Evolutionary conservation across 768 basidiomycete genomes (phyloP), one percentile per base, ranked within the genome.

Genomic region (Calvatia gigantea): DNA sequence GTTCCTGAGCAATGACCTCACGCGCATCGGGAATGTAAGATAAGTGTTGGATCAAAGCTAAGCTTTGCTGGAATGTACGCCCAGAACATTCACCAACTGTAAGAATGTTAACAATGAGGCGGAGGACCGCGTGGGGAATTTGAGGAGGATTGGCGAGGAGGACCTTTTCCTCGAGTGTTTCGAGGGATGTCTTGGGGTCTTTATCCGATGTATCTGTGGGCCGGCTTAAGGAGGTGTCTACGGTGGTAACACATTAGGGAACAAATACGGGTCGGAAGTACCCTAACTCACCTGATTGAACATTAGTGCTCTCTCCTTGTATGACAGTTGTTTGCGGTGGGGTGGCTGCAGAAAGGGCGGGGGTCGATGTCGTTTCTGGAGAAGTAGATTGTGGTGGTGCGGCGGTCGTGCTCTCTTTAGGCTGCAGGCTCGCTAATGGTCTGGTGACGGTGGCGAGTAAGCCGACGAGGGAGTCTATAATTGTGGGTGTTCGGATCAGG

Each of bases 21-120:
- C 92, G 86, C 6, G 90, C 91, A 55, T 92, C 91, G 5, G 92
- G 88, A 57, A 98, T 83, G 69, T 83, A 82, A 0, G 94, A 95
- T 19, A 98, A 75, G 64, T 99, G 86, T 69, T 96, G 93, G 55
- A 99, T 98, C 31, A 98, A 81, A 15, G 87, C 79, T 39, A 98
- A 77, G 37, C 92, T 94, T 66, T 94, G 87, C 62, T 94, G 89
- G 82, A 99, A 99, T n/a, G 95, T 97, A 29, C 89, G 81, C 39
- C 89, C 91, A 21, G 94, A 94, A 66, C 96, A 98, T 75, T 99
- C 97, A 41, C 97, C 97, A 17, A 89, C 80, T n/a, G 97, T 98
- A 59, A 99, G 76, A 62, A 98, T 94, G 69, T 98, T 98, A 67
- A 97, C 94, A 58, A 98, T 93, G 33, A 94, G 82, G 33, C 91